Evolutionary conservation across 257 asterid genomes (phyloP).

Genomic region (Primulina huaijiensis): DNA sequence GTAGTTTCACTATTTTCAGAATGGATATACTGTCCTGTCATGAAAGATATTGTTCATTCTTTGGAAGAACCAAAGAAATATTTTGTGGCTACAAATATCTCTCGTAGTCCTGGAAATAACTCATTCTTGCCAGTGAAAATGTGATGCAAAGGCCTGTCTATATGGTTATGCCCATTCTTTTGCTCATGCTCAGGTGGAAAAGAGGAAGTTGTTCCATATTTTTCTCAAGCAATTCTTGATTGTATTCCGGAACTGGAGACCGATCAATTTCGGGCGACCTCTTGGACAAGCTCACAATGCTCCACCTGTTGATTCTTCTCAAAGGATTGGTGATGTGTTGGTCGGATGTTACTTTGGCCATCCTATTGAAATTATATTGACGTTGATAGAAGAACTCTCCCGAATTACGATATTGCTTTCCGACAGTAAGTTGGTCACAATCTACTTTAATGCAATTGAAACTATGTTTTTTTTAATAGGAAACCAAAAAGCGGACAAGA

Average conservation of each 20-base stretch:
- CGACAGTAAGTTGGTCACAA: conserved; percentile 64
- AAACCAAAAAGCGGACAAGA: too few species aligned
- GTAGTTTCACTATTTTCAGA: not conserved
- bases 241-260: conserved; percentile 71
- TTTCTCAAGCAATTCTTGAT: conserved; percentile 81
- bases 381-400: conserved; percentile 57
- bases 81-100: conserved; percentile 18
- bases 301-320: conserved; percentile 34
- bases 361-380: conserved; percentile 69
- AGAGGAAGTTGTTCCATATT: conserved; percentile 54
- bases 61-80: conserved; percentile 13
- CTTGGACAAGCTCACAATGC: conserved; percentile 40
- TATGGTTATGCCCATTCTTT: conserved; percentile 27
- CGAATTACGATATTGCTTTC: conserved; percentile 49
- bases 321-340: conserved; percentile 49
- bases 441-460: conserved; percentile 20
- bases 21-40: not conserved
- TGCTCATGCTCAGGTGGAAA: conserved; percentile 61
- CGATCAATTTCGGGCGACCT: conserved; percentile 48
- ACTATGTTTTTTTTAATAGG: not conserved
- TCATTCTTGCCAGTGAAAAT: conserved; percentile 21
- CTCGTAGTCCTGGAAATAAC: conserved; percentile 1
- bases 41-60: conserved; percentile 6
- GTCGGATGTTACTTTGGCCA: conserved; percentile 90
- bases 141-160: conserved; percentile 24